Evolutionary conservation across 208 protist genomes (phyloP), one percentile per base, ranked within the genome.

Genomic region (Acanthamoeba rhysodes): DNA sequence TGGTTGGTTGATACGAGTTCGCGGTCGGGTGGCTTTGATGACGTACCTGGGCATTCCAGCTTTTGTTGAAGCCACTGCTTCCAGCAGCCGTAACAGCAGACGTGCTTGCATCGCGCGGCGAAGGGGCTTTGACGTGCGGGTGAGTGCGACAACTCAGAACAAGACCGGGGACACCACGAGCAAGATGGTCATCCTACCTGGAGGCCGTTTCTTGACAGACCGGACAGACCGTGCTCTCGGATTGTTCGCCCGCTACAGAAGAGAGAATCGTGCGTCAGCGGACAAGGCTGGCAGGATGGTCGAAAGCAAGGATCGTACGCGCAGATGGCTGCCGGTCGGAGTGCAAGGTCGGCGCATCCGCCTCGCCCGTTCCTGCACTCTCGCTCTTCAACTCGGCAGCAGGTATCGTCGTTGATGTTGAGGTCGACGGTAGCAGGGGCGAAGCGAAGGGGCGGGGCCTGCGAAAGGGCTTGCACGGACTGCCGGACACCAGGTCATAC

Each of bases 11-110:
- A n/a, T n/a, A 80, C n/a, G 4, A 66, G 22, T 12, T 6, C 59
- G 4, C 53, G 9, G 18, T 27, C 8, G 2, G 41, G 32, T 84
- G 29, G 6, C 24, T 41, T 84, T 84, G 12, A 74, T 41, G 66
- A 32, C 18, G 50, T 41, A 59, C 87, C 87, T 57, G 87, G 87
- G 18, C 87, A 93, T 53, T 93, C 87, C 7, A 93, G 87, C 87
- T 93, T 93, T 22, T 70, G 55, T 27, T 50, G 34, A 3, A 93
- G 87, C 87, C 87, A 93, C 87, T 68, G 55, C 45, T 93, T 70
- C 87, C 87, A 93, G 45, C 87, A 93, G 20, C 62, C 87, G 27
- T 53, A 70, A 7, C 87, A 93, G 45, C 87, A 93, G 27, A 93
- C 64, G 34, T 93, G 87, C 41, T 76, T 76, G 37, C 87, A 93